A percentile compares a stretch with the other conserved stretches of the same genome.
Evolutionary conservation across 345 rosid genomes (phyloP).

Genomic region (Euphorbia peplus): DNA sequence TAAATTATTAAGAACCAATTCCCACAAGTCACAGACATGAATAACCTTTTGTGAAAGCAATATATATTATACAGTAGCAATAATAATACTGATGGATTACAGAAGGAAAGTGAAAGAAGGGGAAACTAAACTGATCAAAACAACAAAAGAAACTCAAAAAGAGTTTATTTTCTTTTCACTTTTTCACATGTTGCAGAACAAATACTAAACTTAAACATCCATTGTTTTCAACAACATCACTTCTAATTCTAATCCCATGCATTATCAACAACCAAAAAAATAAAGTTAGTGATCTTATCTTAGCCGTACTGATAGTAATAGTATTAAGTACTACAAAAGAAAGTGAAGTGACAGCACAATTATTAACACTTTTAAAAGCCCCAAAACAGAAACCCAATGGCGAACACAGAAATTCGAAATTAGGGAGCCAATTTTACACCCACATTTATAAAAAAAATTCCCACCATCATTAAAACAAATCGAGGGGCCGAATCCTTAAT

Average conservation of each 20-base stretch:
- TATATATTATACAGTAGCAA: constrained; percentile 4
- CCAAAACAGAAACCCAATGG: background rate
- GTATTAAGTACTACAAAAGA: constrained; percentile 2
- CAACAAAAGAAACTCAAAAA: background rate
- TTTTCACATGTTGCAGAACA: background rate
- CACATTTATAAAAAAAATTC: no score
- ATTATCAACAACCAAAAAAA: background rate
- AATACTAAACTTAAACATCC: background rate
- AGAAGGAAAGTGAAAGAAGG: constrained; percentile 22
- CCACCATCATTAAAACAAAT: no score
- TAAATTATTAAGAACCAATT: constrained; percentile 18
- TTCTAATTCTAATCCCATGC: background rate
- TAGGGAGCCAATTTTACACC: no score
- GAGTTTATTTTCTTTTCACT: background rate
- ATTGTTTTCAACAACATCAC: background rate
- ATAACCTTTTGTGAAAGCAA: constrained; percentile 13
- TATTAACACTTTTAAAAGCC: background rate
- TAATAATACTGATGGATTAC: constrained; percentile 18
- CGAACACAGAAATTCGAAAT: no score
- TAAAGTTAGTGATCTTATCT: background rate
- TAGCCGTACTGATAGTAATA: background rate
- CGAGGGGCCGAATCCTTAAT: no score
- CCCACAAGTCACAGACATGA: constrained; percentile 17
- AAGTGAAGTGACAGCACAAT: constrained; percentile 8
- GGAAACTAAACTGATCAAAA: background rate